Evolutionary conservation across 1,284 basidiomycete genomes (phyloP).

Genomic region (Fomitiporia mediterranea): DNA sequence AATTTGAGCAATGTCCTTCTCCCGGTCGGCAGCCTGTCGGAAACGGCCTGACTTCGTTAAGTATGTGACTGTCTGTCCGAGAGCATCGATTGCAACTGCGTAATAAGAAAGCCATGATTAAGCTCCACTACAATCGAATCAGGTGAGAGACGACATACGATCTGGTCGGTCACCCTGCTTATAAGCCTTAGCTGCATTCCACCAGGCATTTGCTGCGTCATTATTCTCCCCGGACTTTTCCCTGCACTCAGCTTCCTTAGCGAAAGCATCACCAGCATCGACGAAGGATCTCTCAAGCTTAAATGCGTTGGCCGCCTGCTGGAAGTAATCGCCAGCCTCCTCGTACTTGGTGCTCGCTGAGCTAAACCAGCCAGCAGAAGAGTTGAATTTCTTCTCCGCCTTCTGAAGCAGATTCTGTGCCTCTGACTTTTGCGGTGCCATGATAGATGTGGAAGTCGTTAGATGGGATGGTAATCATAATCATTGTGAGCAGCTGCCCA

Average conservation of each 20-base stretch:
- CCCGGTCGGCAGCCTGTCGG: slow-evolving; percentile 94
- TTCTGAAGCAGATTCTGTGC: slow-evolving; percentile 73
- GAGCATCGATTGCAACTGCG: slow-evolving; percentile 91
- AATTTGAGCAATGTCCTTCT: slow-evolving; percentile 95
- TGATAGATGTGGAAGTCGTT: slow-evolving; percentile 20
- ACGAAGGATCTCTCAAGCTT: slow-evolving; percentile 92
- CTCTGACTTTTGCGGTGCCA: slow-evolving; percentile 49
- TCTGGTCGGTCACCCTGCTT: slow-evolving; percentile 78
- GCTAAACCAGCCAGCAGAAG: slow-evolving; percentile 84
- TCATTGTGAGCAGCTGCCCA: background rate
- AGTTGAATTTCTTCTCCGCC: slow-evolving; percentile 88
- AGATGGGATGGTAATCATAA: background rate
- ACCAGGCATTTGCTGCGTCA: slow-evolving; percentile 95
- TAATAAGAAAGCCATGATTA: slow-evolving; percentile 6
- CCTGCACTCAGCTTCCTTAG: slow-evolving; percentile 88
- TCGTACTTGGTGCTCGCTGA: slow-evolving; percentile 80
- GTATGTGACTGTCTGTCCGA: slow-evolving; percentile 81
- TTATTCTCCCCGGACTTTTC: slow-evolving; percentile 81
- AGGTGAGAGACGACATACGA: slow-evolving; percentile 44
- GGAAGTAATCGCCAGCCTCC: slow-evolving; percentile 92
- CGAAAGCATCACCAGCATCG: slow-evolving; percentile 84
- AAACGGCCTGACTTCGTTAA: slow-evolving; percentile 87
- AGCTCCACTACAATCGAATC: too few species aligned
- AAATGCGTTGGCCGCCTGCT: slow-evolving; percentile 93
- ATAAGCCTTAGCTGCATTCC: slow-evolving; percentile 93